phyloP scores from a whole-genome alignment of 2,329 filamentous ascomycete genomes.

The Mycosphaerelloides madeirae region DNA sequence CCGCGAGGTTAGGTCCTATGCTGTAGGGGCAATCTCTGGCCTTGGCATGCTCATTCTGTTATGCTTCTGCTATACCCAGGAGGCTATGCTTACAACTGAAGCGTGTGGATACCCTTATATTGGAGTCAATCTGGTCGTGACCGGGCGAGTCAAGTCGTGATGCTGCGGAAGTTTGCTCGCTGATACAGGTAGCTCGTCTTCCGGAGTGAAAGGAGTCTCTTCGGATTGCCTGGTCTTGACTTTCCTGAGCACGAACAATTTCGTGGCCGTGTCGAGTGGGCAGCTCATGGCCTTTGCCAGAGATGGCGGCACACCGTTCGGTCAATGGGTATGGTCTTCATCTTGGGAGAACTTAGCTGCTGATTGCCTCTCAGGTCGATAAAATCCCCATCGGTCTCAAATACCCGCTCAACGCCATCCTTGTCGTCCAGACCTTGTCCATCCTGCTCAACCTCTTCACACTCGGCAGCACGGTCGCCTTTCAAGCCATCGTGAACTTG shows the following conservation, averaged over 20 bases:
- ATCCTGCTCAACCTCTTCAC: slow-evolving; percentile 46
- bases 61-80: slow-evolving; percentile 10
- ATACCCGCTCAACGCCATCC: slow-evolving; percentile 8
- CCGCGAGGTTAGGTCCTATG: slow-evolving; percentile 20
- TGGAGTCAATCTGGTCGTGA: slow-evolving; percentile 5
- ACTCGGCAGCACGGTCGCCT: slow-evolving; percentile 47
- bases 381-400: slow-evolving; percentile 1
- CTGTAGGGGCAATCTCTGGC: slow-evolving; percentile 3
- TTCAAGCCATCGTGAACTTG: slow-evolving; percentile 51
- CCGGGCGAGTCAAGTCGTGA: slow-evolving; percentile 1
- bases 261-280: too few species aligned
- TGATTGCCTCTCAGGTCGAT: not conserved
- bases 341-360: not conserved
- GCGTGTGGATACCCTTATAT: slow-evolving; percentile 8
- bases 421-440: slow-evolving; percentile 5
- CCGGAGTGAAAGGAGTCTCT: too few species aligned
- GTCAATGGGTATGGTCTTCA: not conserved
- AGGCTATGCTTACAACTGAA: not conserved
- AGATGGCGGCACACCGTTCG: slow-evolving; percentile 2
- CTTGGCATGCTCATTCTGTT: slow-evolving; percentile 7
- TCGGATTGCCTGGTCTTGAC: too few species aligned
- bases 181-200: too few species aligned
- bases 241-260: too few species aligned
- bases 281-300: slow-evolving; percentile 1
- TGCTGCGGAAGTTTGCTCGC: too few species aligned